phyloP scores from a whole-genome alignment of 768 basidiomycete genomes.

The Cystoderma amianthinum region DNA sequence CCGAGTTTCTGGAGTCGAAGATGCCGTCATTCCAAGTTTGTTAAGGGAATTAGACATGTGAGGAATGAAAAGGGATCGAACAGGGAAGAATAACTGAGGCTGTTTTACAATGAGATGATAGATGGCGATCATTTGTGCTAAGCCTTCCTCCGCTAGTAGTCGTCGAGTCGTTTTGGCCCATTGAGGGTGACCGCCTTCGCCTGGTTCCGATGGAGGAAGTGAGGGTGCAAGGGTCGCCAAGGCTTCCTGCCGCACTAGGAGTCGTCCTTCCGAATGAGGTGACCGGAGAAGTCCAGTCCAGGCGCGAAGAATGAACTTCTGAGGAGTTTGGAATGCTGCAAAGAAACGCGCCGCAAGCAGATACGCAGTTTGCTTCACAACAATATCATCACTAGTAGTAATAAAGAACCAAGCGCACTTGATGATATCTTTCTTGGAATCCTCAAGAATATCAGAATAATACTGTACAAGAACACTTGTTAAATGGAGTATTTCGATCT shows the following conservation, averaged over 20 bases:
- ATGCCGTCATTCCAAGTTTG: constrained; percentile 76
- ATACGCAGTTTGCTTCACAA: constrained; percentile 90
- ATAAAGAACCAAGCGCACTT: constrained; percentile 91
- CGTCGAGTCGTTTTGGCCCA: constrained; percentile 89
- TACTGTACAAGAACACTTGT: constrained; percentile 85
- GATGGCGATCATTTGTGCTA: constrained; percentile 64
- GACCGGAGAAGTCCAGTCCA: constrained; percentile 87
- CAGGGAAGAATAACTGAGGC: constrained; percentile 85
- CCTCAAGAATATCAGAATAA: constrained; percentile 72
- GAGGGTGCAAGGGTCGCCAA: constrained; percentile 82
- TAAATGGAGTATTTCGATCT: constrained; percentile 86
- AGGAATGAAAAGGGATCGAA: constrained; percentile 87
- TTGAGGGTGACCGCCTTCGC: constrained; percentile 52
- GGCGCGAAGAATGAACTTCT: constrained; percentile 85
- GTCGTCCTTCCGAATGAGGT: constrained; percentile 65
- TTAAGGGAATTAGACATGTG: constrained; percentile 88
- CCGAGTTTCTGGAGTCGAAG: constrained; percentile 74
- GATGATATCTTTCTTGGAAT: constrained; percentile 87
- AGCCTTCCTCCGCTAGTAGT: constrained; percentile 84
- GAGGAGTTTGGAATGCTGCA: constrained; percentile 78
- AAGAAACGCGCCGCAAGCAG: constrained; percentile 90
- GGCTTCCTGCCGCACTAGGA: constrained; percentile 74
- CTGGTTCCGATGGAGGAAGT: constrained; percentile 55
- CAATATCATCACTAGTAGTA: constrained; percentile 68
- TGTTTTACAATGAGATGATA: constrained; percentile 93